Conservation (phyloP, 768 basidiomycete genomes). For the Pleurotus cornucopiae region DNA sequence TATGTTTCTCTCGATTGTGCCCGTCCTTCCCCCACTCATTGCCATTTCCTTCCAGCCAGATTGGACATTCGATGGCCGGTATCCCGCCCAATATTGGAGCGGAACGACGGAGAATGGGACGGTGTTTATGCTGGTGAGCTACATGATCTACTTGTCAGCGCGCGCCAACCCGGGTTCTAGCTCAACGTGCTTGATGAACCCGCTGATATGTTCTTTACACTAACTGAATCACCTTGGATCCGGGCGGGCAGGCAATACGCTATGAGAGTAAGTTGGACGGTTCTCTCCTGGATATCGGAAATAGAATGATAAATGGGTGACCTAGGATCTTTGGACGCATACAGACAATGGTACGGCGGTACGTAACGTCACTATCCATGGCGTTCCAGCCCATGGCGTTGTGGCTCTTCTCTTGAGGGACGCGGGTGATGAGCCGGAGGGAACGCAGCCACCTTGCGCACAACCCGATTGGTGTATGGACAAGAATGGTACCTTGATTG, state of each 20-base stretch:
- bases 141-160: neutral
- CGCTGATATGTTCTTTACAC: constrained; percentile 48
- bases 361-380: constrained; percentile 41
- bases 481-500: constrained; percentile 47
- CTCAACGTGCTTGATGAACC: constrained; percentile 53
- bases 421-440: constrained; percentile 62
- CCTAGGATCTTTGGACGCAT: constrained; percentile 50
- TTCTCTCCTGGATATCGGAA: neutral
- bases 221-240: constrained; percentile 65
- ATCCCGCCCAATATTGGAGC: constrained; percentile 72
- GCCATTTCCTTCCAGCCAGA: constrained; percentile 25
- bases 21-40: too few species aligned
- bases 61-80: constrained; percentile 36
- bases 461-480: constrained; percentile 54
- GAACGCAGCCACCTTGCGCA: constrained; percentile 53
- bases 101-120: constrained; percentile 62
- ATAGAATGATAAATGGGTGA: neutral
- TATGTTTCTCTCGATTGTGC: constrained; percentile 23
- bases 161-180: constrained; percentile 20
- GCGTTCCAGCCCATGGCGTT: constrained; percentile 53
- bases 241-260: constrained; percentile 57
- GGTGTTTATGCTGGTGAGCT: constrained; percentile 61
- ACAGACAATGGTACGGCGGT: constrained; percentile 50
- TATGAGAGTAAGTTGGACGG: constrained; percentile 40
- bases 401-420: constrained; percentile 53